Conservation (phyloP, 208 protist species). For the Leishmania aethiopica region DNA sequence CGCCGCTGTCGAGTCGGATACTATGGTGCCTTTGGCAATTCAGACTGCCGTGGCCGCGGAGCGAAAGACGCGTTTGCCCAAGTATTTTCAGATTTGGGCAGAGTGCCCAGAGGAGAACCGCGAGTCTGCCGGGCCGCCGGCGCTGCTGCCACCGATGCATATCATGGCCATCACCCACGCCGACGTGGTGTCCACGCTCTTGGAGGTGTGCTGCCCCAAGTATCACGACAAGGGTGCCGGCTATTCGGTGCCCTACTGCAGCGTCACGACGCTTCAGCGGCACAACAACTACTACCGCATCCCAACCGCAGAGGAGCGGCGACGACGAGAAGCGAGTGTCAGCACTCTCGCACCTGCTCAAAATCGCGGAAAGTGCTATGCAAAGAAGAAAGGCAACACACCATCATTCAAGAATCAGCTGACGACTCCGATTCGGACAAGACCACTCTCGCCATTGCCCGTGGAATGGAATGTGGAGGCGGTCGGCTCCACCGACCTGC, state of each 20-base stretch:
- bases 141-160: constrained; percentile 73
- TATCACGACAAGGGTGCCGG: constrained; percentile 48
- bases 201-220: constrained; percentile 74
- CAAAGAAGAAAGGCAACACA: constrained; percentile 26
- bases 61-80: constrained; percentile 46
- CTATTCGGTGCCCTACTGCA: constrained; percentile 82
- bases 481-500: constrained; percentile 57
- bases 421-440: background rate
- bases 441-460: constrained; percentile 17
- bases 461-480: constrained; percentile 52
- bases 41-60: constrained; percentile 41
- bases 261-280: constrained; percentile 63
- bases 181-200: constrained; percentile 57
- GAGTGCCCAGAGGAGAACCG: constrained; percentile 25
- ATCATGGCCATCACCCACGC: constrained; percentile 83
- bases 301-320: constrained; percentile 34
- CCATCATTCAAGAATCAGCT: constrained; percentile 20
- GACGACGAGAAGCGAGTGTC: constrained; percentile 6
- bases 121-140: constrained; percentile 16
- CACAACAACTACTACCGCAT: constrained; percentile 83
- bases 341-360: background rate
- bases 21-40: constrained; percentile 46
- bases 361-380: constrained; percentile 12
- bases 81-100: constrained; percentile 48
- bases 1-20: constrained; percentile 4